These are phyloP conservation scores for Saccharum spontaneum DNA, from an alignment of 176 grass and related monocot genomes.

Conservation along the genomic window DNA sequence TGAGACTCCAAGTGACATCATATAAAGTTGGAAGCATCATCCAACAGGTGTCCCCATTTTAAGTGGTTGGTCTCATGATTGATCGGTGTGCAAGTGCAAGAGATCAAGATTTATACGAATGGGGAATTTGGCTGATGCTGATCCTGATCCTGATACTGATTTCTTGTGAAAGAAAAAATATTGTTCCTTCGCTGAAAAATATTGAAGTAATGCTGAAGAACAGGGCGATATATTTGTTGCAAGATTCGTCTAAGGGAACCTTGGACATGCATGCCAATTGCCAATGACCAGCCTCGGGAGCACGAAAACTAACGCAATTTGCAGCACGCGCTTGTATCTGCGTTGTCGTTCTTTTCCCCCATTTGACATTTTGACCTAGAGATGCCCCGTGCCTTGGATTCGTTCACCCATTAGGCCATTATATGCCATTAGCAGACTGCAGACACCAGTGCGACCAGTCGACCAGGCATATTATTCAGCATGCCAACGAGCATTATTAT, in stretches of 20 bases:
- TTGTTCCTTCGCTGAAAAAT: no score
- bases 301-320: constrained; percentile 22
- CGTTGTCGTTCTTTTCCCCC: neutral
- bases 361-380: constrained; percentile 4
- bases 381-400: neutral
- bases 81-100: neutral
- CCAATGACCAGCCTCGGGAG: neutral
- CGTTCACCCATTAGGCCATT: neutral
- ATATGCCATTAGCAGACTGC: neutral
- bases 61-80: constrained; percentile 3
- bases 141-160: no score
- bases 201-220: no score
- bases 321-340: neutral
- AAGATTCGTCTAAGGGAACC: neutral
- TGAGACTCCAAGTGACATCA: neutral
- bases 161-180: no score
- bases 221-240: no score
- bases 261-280: neutral
- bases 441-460: neutral
- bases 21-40: constrained; percentile 11
- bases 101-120: neutral
- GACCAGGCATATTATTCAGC: neutral
- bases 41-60: neutral
- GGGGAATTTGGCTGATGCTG: no score
- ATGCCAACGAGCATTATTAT: neutral